Evolutionary conservation across 1,139 yeast species (phyloP).

Genomic region (Pichia cactophila): DNA sequence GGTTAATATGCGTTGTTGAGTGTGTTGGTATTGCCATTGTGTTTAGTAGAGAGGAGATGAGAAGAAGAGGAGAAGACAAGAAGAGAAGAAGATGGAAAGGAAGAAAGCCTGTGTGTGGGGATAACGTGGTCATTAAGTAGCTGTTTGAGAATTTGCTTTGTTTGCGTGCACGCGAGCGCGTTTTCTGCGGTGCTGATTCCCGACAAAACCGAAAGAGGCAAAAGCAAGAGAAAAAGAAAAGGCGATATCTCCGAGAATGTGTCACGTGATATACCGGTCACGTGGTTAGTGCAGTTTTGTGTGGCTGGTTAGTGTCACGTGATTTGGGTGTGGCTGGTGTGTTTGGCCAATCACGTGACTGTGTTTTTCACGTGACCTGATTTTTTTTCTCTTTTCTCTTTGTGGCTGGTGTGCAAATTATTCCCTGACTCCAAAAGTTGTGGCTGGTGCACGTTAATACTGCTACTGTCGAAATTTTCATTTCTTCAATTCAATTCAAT

Average conservation of each 20-base stretch:
- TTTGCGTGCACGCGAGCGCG: neutral
- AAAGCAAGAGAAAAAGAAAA: neutral
- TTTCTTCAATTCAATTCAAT: too few species aligned
- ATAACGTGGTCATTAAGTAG: neutral
- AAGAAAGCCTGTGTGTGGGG: neutral
- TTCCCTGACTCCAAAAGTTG: too few species aligned
- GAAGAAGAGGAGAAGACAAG: neutral
- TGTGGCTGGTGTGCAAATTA: too few species aligned
- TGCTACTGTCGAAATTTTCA: too few species aligned
- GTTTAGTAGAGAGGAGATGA: neutral
- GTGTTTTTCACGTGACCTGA: too few species aligned
- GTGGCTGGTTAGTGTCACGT: too few species aligned
- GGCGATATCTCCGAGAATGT: neutral
- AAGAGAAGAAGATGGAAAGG: too few species aligned
- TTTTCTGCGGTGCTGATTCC: conserved; percentile 14
- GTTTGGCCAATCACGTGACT: too few species aligned
- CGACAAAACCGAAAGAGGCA: neutral
- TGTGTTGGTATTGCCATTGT: conserved; percentile 11
- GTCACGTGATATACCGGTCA: neutral
- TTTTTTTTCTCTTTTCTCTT: too few species aligned
- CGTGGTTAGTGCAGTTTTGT: neutral
- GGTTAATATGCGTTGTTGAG: conserved; percentile 23
- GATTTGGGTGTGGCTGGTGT: too few species aligned
- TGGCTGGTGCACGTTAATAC: too few species aligned
- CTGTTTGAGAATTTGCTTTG: neutral